A percentile compares a stretch with the other conserved stretches of the same genome.
These are phyloP conservation scores for Zopfia rhizophila DNA, from an alignment of 2,329 filamentous ascomycete species.

Conservation along the genomic window DNA sequence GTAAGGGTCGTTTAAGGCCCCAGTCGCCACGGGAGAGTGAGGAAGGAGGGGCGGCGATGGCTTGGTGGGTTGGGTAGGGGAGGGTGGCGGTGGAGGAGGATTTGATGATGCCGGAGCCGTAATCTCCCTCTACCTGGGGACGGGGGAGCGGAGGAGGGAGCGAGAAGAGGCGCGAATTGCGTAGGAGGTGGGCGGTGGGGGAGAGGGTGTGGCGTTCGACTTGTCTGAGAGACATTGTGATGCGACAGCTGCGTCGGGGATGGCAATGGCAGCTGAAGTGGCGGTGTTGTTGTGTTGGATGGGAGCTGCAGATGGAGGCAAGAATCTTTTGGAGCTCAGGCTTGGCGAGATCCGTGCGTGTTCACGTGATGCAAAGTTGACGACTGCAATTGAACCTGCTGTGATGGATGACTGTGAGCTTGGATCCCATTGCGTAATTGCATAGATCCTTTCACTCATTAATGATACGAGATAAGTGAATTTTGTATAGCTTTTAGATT, in stretches of 20 bases:
- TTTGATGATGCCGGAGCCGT: constrained; percentile 61
- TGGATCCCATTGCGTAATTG: no score
- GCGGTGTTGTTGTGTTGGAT: constrained; percentile 23
- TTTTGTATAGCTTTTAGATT: no score
- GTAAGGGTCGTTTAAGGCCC: constrained; percentile 89
- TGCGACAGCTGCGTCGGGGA: constrained; percentile 46
- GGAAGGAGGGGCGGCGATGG: constrained; percentile 79
- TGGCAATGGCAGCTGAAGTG: constrained; percentile 46
- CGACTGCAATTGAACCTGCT: no score
- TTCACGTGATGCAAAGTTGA: no score
- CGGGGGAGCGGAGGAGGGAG: constrained; percentile 79
- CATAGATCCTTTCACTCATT: no score
- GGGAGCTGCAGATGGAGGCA: no score
- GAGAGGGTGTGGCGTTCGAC: constrained; percentile 54
- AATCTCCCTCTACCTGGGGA: constrained; percentile 58
- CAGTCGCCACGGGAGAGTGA: constrained; percentile 85
- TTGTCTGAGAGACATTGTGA: constrained; percentile 48
- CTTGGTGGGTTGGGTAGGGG: constrained; percentile 82
- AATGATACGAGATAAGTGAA: no score
- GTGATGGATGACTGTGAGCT: no score
- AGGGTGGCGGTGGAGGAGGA: constrained; percentile 77
- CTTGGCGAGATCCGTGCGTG: no score
- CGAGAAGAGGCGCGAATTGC: constrained; percentile 89
- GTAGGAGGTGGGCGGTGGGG: constrained; percentile 75
- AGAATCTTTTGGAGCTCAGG: no score